Base-by-base conservation (phyloP, 2,329 filamentous ascomycete genomes). In the Paraphaeosphaeria sporulosa region DNA sequence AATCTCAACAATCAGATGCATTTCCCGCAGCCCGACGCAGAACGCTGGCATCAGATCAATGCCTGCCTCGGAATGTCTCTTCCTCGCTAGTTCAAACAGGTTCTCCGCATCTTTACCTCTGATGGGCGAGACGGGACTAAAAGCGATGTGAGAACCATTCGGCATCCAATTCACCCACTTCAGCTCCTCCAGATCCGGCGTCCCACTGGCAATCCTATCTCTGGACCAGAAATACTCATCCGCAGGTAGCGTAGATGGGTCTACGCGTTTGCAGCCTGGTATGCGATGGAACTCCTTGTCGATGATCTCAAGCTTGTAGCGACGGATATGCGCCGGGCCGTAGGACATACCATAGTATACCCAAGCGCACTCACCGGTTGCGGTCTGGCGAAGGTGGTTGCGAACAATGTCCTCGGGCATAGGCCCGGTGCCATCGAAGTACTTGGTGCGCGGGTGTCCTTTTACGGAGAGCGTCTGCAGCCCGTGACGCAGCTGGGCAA, bases 71-170 rank as follows among this genome's bases (percentile, higher is more conserved):
- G 40, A 43, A 62, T 68, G 68, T 21, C 66, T 62, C 53, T 57
- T 60, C 34, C 62, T 68, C 40, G 65, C 62, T 19, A 79, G 61
- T 19, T 66, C 64, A 61, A 77, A 82, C 55, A 82, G 70, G 51
- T 64, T 71, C 15, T 68, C 74, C 4, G 81, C 82, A 55, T 83
- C 81, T 1, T 69, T 63, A 4, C 79, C 80, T 17, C 75, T 74
- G 59, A 83, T 81, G 9, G 79, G 78, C 34, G 74, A 78, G n/a
- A 83, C 78, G n/a, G 81, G 81, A 32, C 78, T 80, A 67, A 82
- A 82, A 7, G 75, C 78, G 12, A 82, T 70, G 59, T 82, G 81
- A 1, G 76, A 74, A 7, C 80, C 80, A 61, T 82, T 82, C 7
- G 79, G 78, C 51, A 81, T 68, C 80, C 80, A 82, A 60, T 70